A percentile compares a stretch with the other conserved stretches of the same genome.
Evolutionary conservation across 495 filamentous ascomycete genomes (phyloP).

Genomic region (Talaromyces adpressus): DNA sequence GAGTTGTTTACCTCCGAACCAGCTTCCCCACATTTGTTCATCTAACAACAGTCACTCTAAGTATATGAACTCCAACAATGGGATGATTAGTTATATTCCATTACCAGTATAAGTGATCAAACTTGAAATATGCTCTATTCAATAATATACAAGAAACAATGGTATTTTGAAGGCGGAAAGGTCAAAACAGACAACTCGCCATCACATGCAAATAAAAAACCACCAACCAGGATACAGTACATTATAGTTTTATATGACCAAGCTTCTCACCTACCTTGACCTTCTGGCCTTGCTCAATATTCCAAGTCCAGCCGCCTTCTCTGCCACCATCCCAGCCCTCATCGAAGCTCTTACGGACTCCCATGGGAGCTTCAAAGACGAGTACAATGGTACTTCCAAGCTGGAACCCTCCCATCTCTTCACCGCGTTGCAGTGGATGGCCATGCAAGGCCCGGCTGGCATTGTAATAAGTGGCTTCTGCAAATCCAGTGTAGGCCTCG

Average conservation of each 20-base stretch:
- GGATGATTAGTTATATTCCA: background rate
- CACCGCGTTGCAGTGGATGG: constrained; percentile 74
- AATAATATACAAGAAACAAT: background rate
- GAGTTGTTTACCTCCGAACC: constrained; percentile 2
- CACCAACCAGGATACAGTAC: too few relatives aligned
- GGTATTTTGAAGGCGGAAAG: background rate
- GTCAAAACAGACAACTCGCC: background rate
- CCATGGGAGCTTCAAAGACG: constrained; percentile 89
- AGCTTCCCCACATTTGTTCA: background rate
- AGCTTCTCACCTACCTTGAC: constrained; percentile 84
- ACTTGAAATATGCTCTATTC: background rate
- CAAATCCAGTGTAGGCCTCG: constrained; percentile 77
- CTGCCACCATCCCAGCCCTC: constrained; percentile 52
- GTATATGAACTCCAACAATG: background rate
- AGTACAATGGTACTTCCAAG: constrained; percentile 92
- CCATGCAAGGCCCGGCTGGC: constrained; percentile 74
- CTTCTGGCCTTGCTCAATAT: constrained; percentile 74
- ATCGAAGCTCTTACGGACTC: constrained; percentile 54
- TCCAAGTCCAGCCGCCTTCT: constrained; percentile 73
- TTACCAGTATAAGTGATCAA: background rate
- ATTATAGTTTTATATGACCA: constrained; percentile 47
- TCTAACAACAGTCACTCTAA: background rate
- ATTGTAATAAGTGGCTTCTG: constrained; percentile 79
- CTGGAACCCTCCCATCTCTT: constrained; percentile 98
- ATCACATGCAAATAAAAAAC: background rate